A percentile compares a stretch with the other conserved stretches of the same genome.
phyloP scores from a whole-genome alignment of 768 basidiomycete genomes.

The Lactarius psammicola region DNA sequence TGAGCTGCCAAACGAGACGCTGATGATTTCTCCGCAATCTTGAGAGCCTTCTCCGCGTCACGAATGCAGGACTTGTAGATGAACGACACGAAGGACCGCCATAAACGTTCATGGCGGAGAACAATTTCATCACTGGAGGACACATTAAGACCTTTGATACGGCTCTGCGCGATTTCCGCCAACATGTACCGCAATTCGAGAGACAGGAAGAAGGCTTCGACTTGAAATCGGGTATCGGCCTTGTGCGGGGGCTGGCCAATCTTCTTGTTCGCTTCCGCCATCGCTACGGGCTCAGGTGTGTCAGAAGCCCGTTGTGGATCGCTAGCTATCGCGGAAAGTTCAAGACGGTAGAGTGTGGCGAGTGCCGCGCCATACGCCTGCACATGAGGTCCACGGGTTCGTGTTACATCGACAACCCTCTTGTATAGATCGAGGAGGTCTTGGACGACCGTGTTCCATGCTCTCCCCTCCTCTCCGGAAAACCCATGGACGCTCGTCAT shows the following conservation, averaged over 20 bases:
- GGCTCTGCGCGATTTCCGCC: constrained; percentile 34
- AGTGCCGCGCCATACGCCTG: constrained; percentile 38
- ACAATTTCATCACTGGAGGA: constrained; percentile 11
- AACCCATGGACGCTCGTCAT: constrained; percentile 32
- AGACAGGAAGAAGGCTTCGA: constrained; percentile 38
- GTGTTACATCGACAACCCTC: constrained; percentile 30
- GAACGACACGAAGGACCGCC: too few relatives aligned
- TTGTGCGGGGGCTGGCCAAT: constrained; percentile 39
- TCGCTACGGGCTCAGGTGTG: constrained; percentile 33
- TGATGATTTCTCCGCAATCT: constrained; percentile 30
- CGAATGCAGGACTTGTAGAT: too few relatives aligned
- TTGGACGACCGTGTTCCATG: constrained; percentile 32
- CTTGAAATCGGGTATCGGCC: constrained; percentile 36
- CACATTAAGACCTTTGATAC: constrained; percentile 25
- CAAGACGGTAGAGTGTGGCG: constrained; percentile 35
- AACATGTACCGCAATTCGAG: constrained; percentile 39
- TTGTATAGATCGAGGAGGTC: constrained; percentile 32
- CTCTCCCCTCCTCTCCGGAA: constrained; percentile 25
- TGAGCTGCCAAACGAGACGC: constrained; percentile 35
- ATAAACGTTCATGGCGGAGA: constrained; percentile 23
- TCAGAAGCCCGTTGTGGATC: constrained; percentile 29
- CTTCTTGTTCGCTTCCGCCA: constrained; percentile 33
- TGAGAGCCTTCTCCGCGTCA: too few relatives aligned
- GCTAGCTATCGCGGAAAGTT: constrained; percentile 30
- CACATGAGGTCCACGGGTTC: constrained; percentile 35